Evolutionary conservation across 2,329 filamentous ascomycete genomes (phyloP).

Genomic region (Cytospora leucostoma): DNA sequence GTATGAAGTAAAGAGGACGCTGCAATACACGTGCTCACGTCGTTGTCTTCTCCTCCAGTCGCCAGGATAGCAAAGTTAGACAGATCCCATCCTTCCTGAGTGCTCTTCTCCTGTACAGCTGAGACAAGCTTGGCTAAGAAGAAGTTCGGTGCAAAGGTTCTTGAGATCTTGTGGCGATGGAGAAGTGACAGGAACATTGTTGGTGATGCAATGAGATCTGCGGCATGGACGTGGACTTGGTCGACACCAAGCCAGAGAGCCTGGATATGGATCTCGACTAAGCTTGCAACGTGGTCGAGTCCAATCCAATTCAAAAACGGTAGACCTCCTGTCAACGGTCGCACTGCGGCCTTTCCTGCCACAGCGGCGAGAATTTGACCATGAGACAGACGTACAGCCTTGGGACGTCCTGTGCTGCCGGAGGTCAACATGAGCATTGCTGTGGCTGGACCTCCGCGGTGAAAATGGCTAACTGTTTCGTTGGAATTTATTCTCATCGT

Average conservation of each 20-base stretch:
- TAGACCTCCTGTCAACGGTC: conserved; percentile 34
- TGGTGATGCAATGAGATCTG: conserved; percentile 44
- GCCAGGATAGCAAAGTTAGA: not conserved
- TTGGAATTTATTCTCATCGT: too few species aligned
- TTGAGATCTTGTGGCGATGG: conserved; percentile 43
- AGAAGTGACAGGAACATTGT: conserved; percentile 42
- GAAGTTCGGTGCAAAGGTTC: conserved; percentile 48
- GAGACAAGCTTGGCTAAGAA: conserved; percentile 34
- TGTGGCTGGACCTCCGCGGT: too few species aligned
- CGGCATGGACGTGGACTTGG: conserved; percentile 48
- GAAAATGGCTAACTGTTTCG: too few species aligned
- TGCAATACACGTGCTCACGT: conserved; percentile 36
- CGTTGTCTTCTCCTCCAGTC: conserved; percentile 51
- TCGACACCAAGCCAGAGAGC: conserved; percentile 44
- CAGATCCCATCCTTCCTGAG: not conserved
- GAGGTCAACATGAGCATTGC: conserved; percentile 54
- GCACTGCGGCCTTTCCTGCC: conserved; percentile 39
- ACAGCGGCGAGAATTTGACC: conserved; percentile 45
- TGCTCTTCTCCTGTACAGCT: not conserved
- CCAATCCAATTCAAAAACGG: conserved; percentile 51
- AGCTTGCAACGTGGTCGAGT: conserved; percentile 55
- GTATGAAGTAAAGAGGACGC: conserved; percentile 34
- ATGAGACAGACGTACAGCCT: conserved; percentile 49
- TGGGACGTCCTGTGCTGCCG: conserved; percentile 52
- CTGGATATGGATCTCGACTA: conserved; percentile 55